Base-by-base conservation (phyloP, 441 rosid genomes). In the Adansonia madagascariensis region DNA sequence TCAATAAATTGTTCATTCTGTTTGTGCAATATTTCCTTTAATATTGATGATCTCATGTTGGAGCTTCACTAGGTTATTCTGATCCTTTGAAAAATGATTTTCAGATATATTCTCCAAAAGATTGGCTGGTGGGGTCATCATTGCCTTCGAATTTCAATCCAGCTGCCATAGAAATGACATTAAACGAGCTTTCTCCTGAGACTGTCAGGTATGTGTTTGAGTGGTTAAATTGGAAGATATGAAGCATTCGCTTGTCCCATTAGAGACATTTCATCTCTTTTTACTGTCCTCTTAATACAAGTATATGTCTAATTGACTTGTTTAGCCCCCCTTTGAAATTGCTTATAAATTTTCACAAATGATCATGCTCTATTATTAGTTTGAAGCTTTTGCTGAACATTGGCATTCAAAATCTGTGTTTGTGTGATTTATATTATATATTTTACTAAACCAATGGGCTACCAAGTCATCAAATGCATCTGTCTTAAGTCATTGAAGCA, bases 51-150 rank as follows among this genome's bases (percentile, higher is more conserved):
- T 71, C 61, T 6, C 15, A 5, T 10, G 10, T 71, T 55, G 11
- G 63, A 35, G 75, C 35, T 53, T 71, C 18, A 2, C 2, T 43
- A 17, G 71, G 24, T 43, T 41, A 17, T 18, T 47, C 57, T 75
- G 43, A 53, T 55, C 10, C 24, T 17, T 57, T 44, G 53, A 73
- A 31, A 67, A 24, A 14, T 77, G 70, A 31, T 64, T 57, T 46
- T 70, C 90, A 95, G 99, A 64, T 81, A 68, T 95, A 89, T 83
- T 91, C 97, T 24, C 83, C 91, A 44, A 87, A 87, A 85, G 93
- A 94, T 82, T 95, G 98, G 99, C 87, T 95, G 6, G 94, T 89
- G 52, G 91, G 90, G 52, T 86, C 95, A 78, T 89, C 91, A 50
- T 84, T 94, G 84, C 98, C 97, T 77, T 85, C 90, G 43, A 84